Evolutionary conservation across 1,139 yeast genomes (phyloP), one percentile per base, ranked within the genome.

Genomic region (Pichia sp.): DNA sequence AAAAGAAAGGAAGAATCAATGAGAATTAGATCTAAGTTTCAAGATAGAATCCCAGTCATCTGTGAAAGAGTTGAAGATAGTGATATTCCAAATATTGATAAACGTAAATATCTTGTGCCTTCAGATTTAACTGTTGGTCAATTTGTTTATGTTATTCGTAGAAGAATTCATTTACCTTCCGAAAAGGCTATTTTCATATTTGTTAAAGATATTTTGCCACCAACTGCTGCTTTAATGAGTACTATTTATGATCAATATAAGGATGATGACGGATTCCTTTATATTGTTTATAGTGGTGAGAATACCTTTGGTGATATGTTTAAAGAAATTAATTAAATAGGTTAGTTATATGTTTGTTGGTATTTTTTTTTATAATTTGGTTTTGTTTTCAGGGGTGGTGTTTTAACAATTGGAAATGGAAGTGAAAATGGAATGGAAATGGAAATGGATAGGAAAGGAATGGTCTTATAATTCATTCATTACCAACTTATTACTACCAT

Each of bases 51-150:
- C 54, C 98, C 98, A 12, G 97, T 86, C 30, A 92, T 92, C 62
- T 94, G 98, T 68, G 98, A 92, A 71, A 86, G 90, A 71, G 97
- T 92, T 40, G 97, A 90, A 70, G 92, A 92, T 70, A 85, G 96
- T 44, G 97, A 92, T 66, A 87, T 92, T 56, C 95, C 95, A 47
- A 94, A 90, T 59, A 89, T 92, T 64, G 98, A 92, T 69, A 92
- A 92, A 76, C 85, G 96, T 68, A 92, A 92, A 72, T 92, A 92
- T 65, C 77, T 92, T 59, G 98, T 92, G 12, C 98, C 98, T 12
- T 85, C 92, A 32, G 98, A 94, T 67, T 76, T 92, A 62, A 88
- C 97, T 0, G 96, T 92, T 53, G 98, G 98, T 36, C 98, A 92
- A 68, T 90, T 92, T 72, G 97, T 92, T 47, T 92, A 92, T 63